Percentiles rank a stretch among this genome's conserved stretches.
Conservation (phyloP, 176 grass and related monocot genomes). For the Avena eriantha region DNA sequence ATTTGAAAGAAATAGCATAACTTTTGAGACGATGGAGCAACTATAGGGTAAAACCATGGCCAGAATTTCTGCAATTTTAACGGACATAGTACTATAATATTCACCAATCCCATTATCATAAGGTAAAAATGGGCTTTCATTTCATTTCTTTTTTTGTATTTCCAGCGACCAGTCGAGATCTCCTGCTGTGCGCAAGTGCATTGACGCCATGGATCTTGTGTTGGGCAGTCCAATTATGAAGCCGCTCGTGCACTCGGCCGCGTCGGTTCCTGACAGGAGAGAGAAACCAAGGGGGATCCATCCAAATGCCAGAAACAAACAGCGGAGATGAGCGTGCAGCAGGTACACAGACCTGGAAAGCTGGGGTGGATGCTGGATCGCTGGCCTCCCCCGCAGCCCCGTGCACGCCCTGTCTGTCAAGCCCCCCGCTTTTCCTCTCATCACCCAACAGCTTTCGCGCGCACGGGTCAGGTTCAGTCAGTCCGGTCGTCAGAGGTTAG, state of each 20-base stretch:
- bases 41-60: too few relatives aligned
- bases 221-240: neutral
- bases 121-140: too few relatives aligned
- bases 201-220: neutral
- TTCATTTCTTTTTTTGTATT: too few relatives aligned
- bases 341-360: neutral
- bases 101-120: too few relatives aligned
- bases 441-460: conserved; percentile 16
- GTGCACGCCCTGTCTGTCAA: conserved; percentile 41
- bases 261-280: neutral
- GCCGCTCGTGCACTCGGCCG: conserved; percentile 15
- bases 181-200: neutral
- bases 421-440: conserved; percentile 7
- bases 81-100: too few relatives aligned
- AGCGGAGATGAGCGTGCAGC: neutral
- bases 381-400: neutral
- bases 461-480: conserved; percentile 23
- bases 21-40: too few relatives aligned
- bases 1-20: too few relatives aligned
- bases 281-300: neutral
- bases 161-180: too few relatives aligned
- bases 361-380: neutral
- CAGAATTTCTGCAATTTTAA: too few relatives aligned
- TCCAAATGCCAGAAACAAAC: conserved; percentile 35
- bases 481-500: neutral